Base-by-base conservation (phyloP, 2,329 filamentous ascomycete species). In the Claviceps paspali region DNA sequence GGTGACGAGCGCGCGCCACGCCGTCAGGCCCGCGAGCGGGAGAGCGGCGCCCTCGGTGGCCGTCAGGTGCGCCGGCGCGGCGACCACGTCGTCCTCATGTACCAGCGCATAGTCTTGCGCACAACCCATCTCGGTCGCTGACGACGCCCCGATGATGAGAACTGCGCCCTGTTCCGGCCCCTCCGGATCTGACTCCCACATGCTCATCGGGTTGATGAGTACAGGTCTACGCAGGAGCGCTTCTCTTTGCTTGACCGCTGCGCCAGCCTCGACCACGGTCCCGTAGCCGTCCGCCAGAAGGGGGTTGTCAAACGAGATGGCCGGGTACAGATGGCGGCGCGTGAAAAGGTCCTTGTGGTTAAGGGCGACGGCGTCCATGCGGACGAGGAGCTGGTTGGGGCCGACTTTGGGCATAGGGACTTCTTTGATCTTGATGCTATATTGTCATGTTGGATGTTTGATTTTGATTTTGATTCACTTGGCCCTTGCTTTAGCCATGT, bases 271-370 rank as follows among this genome's bases (percentile, higher is more conserved):
- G 22, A 78, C 68, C 4, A 96, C 83, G 40, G 71, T 63, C 38
- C 87, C 88, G 47, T 72, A 78, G 45, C 84, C 88, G 54, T 96
- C 88, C 42, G 86, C 76, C 19, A 93, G 70, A 29, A 96, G 63
- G 1, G 88, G 84, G 5, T 77, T 67, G 41, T 73, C 69, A 57
- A 93, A 93, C 10, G 81, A 79, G 37, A 85, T 80, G 48, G 74
- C 80, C 0, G 88, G 88, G 64, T 96, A 96, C 29, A 93, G 75
- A 52, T 87, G 80, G 57, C 91, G 86, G 38, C 88, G 82, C 59
- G 93, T 82, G 64, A 95, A 96, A 48, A 93, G 75, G 58, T 96
- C 91, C 49, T 87, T 82, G 64, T 96, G 91, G 65, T 96, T 96
- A 35, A 96, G 76, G 11, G 88, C 81, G 1, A 79, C 82, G 36